Evolutionary conservation across 768 basidiomycete species (phyloP).

Genomic region (Boletellus emodensis): DNA sequence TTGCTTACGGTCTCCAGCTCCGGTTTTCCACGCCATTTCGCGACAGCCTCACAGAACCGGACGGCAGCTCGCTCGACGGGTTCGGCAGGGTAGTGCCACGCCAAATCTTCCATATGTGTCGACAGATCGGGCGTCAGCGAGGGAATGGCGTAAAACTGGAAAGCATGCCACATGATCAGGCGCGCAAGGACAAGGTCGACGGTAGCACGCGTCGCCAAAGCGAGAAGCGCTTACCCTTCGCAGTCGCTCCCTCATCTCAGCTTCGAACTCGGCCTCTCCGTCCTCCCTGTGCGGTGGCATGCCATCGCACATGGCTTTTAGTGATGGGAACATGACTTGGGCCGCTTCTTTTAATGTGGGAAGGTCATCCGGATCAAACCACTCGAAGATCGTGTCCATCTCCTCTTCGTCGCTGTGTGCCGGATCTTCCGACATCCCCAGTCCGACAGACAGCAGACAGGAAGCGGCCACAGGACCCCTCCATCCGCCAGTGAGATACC

Average conservation of each 20-base stretch:
- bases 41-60: constrained; percentile 77
- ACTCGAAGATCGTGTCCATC: constrained; percentile 40
- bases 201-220: not conserved
- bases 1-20: constrained; percentile 68
- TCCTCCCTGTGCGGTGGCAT: constrained; percentile 35
- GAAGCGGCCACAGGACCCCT: constrained; percentile 65
- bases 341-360: constrained; percentile 64
- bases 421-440: constrained; percentile 39
- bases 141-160: constrained; percentile 76
- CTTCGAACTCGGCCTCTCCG: constrained; percentile 68
- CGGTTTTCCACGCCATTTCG: constrained; percentile 80
- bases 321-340: constrained; percentile 63
- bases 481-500: constrained; percentile 82
- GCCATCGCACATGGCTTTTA: constrained; percentile 30
- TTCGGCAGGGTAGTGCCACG: constrained; percentile 78
- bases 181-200: constrained; percentile 2
- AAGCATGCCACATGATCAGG: not conserved
- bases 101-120: constrained; percentile 68
- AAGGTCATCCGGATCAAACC: constrained; percentile 74
- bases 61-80: constrained; percentile 75
- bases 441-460: constrained; percentile 68
- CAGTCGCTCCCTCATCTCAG: constrained; percentile 71
- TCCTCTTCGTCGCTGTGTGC: constrained; percentile 33
- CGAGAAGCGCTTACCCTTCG: constrained; percentile 49
- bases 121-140: constrained; percentile 67